A percentile compares a stretch with the other conserved stretches of the same genome.
phyloP scores from a whole-genome alignment of 371 early-diverging fungal species.

The Mortierella sp. region DNA sequence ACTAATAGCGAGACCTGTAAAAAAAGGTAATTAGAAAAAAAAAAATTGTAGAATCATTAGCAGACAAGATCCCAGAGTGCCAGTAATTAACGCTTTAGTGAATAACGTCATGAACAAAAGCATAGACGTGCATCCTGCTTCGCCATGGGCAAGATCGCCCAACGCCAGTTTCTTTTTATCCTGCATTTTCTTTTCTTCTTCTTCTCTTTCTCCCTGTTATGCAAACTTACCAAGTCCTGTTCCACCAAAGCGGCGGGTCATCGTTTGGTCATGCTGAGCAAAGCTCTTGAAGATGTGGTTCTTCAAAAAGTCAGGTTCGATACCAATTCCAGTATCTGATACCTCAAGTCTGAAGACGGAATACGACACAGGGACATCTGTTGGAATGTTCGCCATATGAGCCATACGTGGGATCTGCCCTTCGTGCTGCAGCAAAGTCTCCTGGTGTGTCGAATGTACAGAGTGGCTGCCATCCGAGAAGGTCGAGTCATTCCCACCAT shows the following conservation, averaged over 20 bases:
- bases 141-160: no score
- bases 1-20: slow-evolving; percentile 57
- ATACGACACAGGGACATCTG: slow-evolving; percentile 28
- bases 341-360: slow-evolving; percentile 37
- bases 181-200: no score
- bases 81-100: background rate
- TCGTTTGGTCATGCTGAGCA: slow-evolving; percentile 57
- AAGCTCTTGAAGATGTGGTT: slow-evolving; percentile 60
- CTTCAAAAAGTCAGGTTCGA: slow-evolving; percentile 52
- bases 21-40: background rate
- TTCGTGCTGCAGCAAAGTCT: background rate
- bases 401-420: slow-evolving; percentile 5
- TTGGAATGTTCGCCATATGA: slow-evolving; percentile 17
- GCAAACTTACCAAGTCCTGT: slow-evolving; percentile 51
- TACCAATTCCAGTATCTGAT: slow-evolving; percentile 55
- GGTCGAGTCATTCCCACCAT: background rate
- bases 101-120: no score
- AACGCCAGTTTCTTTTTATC: no score
- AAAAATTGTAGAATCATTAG: background rate
- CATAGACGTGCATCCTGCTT: no score
- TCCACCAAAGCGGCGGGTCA: slow-evolving; percentile 59
- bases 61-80: background rate
- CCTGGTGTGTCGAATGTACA: background rate
- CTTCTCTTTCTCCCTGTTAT: background rate
- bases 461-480: background rate